Base-by-base conservation (phyloP, 768 basidiomycete genomes). In the Roridomyces roridus region DNA sequence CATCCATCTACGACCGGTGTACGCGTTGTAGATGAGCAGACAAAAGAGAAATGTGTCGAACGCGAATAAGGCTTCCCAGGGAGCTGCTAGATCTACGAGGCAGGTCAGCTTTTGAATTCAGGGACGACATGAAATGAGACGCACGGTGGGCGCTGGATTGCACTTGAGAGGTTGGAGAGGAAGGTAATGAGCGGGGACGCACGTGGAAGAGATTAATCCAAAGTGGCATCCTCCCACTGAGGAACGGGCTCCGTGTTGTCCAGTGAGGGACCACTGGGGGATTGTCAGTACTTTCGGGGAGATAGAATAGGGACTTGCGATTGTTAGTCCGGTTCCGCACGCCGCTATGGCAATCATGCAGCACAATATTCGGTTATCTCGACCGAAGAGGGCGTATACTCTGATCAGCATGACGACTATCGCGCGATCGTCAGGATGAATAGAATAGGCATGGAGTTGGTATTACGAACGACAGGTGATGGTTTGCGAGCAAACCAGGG, bases 11-110 rank as follows among this genome's bases (percentile, higher is more conserved):
- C 66, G 56, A 3, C 55, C 54, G 43, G 34, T 53, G 52, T 44
- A 65, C 5, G 74, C 72, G 62, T 68, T 72, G 51, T 36, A 51
- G 17, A 76, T 18, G 1, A 74, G 77, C 44, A 77, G 57, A 18
- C 42, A 40, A 34, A 75, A 71, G 23, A 77, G 63, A 24, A 70
- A 29, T 6, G 64, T 9, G 51, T 77, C 75, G 46, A 67, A 71
- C 0, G 63, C 40, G 45, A 72, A 72, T 10, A 73, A 64, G 1
- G 66, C 55, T 12, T 45, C 48, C 55, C 55, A 57, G 26, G 24
- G 24, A 2, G 42, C 55, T 2, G 55, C 55, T 20, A 57, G 12
- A 18, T 28, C 55, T 57, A 14, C 4, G 17, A 1, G 10, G 25
- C 31, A 8, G 23, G 24, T 28, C 9, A 44, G 25, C 11, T 5